Percentiles rank a stretch among this genome's conserved stretches.
Conservation (phyloP, 73 alveolate genomes). For the Tetrahymena thermophila region DNA sequence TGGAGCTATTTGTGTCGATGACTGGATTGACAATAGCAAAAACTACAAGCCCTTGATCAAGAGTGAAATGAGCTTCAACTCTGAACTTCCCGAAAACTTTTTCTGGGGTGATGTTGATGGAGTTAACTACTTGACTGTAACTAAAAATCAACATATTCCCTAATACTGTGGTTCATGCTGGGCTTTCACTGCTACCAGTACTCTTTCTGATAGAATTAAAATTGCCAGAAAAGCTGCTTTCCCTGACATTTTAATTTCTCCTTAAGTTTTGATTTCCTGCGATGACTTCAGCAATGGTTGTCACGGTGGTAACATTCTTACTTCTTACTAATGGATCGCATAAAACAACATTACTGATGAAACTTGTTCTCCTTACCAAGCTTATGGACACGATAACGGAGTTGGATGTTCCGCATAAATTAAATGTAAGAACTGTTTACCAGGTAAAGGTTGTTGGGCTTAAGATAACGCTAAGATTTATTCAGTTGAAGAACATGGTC, state of each 20-base stretch:
- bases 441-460: slow-evolving; percentile 38
- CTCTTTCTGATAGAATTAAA: slow-evolving; percentile 75
- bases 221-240: slow-evolving; percentile 68
- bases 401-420: slow-evolving; percentile 50
- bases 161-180: slow-evolving; percentile 83
- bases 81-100: slow-evolving; percentile 48
- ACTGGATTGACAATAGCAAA: not conserved
- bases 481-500: slow-evolving; percentile 51
- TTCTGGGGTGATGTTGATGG: slow-evolving; percentile 81
- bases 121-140: slow-evolving; percentile 60
- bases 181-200: slow-evolving; percentile 80
- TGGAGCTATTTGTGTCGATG: not conserved
- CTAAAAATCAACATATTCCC: slow-evolving; percentile 61
- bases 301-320: slow-evolving; percentile 67
- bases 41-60: not conserved
- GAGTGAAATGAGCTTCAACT: not conserved
- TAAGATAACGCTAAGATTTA: slow-evolving; percentile 33
- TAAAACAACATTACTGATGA: slow-evolving; percentile 66
- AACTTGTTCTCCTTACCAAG: slow-evolving; percentile 67
- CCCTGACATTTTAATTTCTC: slow-evolving; percentile 73
- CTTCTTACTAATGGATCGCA: slow-evolving; percentile 59
- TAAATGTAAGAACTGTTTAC: slow-evolving; percentile 16
- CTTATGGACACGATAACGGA: slow-evolving; percentile 41
- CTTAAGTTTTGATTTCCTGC: slow-evolving; percentile 77
- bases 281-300: slow-evolving; percentile 64